phyloP scores from a whole-genome alignment of 1,139 yeast species.

The Candida sanyaensis region DNA sequence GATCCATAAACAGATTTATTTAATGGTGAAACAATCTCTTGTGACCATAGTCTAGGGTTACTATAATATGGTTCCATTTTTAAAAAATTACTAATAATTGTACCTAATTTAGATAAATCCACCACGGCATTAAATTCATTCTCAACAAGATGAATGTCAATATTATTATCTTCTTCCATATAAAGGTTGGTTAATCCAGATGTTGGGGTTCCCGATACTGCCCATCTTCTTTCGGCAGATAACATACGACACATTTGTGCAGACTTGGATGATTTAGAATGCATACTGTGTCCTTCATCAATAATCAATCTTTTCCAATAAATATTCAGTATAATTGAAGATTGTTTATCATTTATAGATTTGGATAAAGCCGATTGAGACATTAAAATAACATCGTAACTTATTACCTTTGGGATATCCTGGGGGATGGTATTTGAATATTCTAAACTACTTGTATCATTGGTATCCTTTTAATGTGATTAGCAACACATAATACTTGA shows the following conservation, averaged over 20 bases:
- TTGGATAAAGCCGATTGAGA: slow-evolving; percentile 47
- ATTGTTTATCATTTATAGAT: slow-evolving; percentile 26
- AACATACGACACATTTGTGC: slow-evolving; percentile 50
- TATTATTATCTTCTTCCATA: slow-evolving; percentile 48
- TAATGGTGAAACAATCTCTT: slow-evolving; percentile 51
- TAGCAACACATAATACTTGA: slow-evolving; percentile 34
- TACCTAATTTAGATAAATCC: slow-evolving; percentile 57
- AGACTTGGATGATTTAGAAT: slow-evolving; percentile 50
- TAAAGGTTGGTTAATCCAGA: slow-evolving; percentile 64
- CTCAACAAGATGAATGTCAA: slow-evolving; percentile 29
- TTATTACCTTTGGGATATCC: slow-evolving; percentile 32
- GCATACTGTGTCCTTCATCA: slow-evolving; percentile 75
- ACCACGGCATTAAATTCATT: slow-evolving; percentile 40
- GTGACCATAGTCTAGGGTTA: slow-evolving; percentile 49
- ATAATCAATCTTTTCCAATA: slow-evolving; percentile 71
- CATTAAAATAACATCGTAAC: slow-evolving; percentile 55
- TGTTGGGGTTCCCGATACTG: slow-evolving; percentile 76
- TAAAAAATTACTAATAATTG: slow-evolving; percentile 53
- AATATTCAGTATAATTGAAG: slow-evolving; percentile 25
- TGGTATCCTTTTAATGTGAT: slow-evolving; percentile 24
- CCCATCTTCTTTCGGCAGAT: slow-evolving; percentile 66
- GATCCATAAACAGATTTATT: slow-evolving; percentile 39
- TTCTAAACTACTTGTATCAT: slow-evolving; percentile 8
- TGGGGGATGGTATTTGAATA: slow-evolving; percentile 27
- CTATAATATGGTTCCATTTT: slow-evolving; percentile 60